These are phyloP conservation scores for Talaromyces sp. DNA, from an alignment of 2,329 filamentous ascomycete species.

Conservation along the genomic window DNA sequence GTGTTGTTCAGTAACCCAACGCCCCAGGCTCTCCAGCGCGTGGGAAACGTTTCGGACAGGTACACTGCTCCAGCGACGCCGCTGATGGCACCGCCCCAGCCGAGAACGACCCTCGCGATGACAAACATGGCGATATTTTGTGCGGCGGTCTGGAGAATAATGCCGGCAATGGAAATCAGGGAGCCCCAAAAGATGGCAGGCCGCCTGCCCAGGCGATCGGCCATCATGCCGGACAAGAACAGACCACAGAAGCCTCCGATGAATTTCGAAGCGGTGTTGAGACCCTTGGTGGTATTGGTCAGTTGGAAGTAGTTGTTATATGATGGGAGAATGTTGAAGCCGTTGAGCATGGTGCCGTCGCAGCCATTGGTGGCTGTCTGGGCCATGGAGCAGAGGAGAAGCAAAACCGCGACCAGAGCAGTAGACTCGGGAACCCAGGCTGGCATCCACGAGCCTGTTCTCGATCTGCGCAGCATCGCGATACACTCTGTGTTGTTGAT, in stretches of 20 bases:
- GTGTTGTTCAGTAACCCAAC: background rate
- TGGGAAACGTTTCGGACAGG: background rate
- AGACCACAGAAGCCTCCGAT: background rate
- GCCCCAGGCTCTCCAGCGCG: background rate
- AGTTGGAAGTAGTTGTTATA: conserved; percentile 3
- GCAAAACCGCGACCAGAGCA: no score
- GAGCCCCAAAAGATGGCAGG: background rate
- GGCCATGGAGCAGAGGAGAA: no score
- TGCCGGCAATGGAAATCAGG: background rate
- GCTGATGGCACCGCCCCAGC: background rate
- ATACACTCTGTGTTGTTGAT: no score
- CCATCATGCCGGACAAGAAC: background rate
- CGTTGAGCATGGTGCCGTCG: no score
- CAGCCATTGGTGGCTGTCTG: no score
- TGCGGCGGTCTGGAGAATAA: background rate
- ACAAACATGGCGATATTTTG: background rate
- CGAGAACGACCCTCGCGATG: background rate
- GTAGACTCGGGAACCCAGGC: no score
- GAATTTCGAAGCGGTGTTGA: background rate
- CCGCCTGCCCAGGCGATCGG: background rate
- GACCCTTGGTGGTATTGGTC: background rate
- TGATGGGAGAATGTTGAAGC: background rate
- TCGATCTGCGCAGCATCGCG: no score
- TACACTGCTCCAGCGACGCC: background rate
- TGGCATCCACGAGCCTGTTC: no score